phyloP scores from a whole-genome alignment of 805 yeast species.

The Saccharomycopsis sp. region DNA sequence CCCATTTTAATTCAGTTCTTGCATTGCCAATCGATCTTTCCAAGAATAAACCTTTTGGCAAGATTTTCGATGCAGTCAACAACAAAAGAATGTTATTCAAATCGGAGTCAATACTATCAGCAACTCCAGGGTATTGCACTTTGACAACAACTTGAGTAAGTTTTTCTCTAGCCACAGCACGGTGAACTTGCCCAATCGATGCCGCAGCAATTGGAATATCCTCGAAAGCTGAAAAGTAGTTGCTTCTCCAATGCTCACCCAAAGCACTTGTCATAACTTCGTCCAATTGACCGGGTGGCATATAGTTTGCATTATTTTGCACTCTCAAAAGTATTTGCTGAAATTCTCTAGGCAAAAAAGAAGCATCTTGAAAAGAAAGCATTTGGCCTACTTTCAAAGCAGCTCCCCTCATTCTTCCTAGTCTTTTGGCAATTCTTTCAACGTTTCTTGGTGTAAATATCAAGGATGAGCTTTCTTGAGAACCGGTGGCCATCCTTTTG shows the following conservation, averaged over 20 bases:
- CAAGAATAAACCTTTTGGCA: conserved; percentile 86
- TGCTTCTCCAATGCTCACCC: conserved; percentile 69
- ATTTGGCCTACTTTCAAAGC: conserved; percentile 96
- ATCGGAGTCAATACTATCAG: conserved; percentile 87
- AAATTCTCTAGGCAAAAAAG: conserved; percentile 75
- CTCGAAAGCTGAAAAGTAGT: conserved; percentile 62
- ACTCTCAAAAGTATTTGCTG: conserved; percentile 74
- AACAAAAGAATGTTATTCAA: conserved; percentile 75
- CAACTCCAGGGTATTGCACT: conserved; percentile 96
- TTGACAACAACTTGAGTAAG: conserved; percentile 77
- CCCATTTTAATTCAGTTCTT: conserved; percentile 90
- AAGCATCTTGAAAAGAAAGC: conserved; percentile 87
- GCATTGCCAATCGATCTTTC: conserved; percentile 93
- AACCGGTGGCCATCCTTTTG: conserved; percentile 52
- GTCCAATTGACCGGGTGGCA: conserved; percentile 89
- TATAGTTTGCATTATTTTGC: conserved; percentile 90
- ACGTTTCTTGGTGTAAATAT: conserved; percentile 75
- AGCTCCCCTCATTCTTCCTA: conserved; percentile 97
- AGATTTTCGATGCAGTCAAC: conserved; percentile 72
- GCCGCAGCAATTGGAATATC: conserved; percentile 95
- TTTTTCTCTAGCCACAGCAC: conserved; percentile 58
- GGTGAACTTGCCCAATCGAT: conserved; percentile 94
- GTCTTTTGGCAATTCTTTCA: conserved; percentile 78
- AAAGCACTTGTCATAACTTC: conserved; percentile 62
- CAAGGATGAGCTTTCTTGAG: conserved; percentile 38